These are phyloP conservation scores for Articulospora tetracladia DNA, from an alignment of 495 filamentous ascomycete species.

Conservation along the genomic window DNA sequence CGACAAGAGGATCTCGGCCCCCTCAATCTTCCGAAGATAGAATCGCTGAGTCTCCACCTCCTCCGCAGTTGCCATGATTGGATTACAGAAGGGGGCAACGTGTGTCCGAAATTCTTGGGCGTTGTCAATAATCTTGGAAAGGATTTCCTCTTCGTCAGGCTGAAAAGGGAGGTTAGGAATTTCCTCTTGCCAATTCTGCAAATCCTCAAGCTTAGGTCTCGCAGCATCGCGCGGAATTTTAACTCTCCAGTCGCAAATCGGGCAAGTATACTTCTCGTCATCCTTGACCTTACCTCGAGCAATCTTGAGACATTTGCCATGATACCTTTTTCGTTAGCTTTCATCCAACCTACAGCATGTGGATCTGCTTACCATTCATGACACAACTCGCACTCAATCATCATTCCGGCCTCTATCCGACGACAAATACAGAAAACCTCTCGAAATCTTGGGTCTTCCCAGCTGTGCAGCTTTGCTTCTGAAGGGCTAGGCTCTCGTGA, in stretches of 20 bases:
- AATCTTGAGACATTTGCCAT: conserved; percentile 98
- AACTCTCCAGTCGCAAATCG: conserved; percentile 95
- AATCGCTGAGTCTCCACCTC: conserved; percentile 92
- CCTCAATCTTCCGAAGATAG: conserved; percentile 97
- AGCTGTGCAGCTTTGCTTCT: conserved; percentile 42
- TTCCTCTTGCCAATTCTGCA: conserved; percentile 84
- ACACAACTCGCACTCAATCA: conserved; percentile 98
- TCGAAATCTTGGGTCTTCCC: conserved; percentile 48
- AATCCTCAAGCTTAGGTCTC: conserved; percentile 90
- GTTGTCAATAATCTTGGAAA: conserved; percentile 79
- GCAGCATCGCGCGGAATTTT: conserved; percentile 99
- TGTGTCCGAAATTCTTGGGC: conserved; percentile 82
- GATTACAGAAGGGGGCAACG: conserved; percentile 75
- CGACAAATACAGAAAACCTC: conserved; percentile 99
- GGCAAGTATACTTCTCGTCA: conserved; percentile 97
- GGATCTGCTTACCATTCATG: conserved; percentile 78
- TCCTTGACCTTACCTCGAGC: conserved; percentile 96
- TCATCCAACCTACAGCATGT: conserved; percentile 15
- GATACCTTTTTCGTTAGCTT: conserved; percentile 60
- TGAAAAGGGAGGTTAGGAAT: conserved; percentile 84
- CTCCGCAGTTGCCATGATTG: conserved; percentile 71
- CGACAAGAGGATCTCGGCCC: conserved; percentile 88
- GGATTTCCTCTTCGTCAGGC: conserved; percentile 85
- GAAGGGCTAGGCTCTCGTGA: conserved; percentile 81
- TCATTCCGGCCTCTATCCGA: conserved; percentile 90